A percentile compares a stretch with the other conserved stretches of the same genome.
These are phyloP conservation scores for Sechiopsis laciniata DNA, from an alignment of 306 rosid species.

Conservation along the genomic window DNA sequence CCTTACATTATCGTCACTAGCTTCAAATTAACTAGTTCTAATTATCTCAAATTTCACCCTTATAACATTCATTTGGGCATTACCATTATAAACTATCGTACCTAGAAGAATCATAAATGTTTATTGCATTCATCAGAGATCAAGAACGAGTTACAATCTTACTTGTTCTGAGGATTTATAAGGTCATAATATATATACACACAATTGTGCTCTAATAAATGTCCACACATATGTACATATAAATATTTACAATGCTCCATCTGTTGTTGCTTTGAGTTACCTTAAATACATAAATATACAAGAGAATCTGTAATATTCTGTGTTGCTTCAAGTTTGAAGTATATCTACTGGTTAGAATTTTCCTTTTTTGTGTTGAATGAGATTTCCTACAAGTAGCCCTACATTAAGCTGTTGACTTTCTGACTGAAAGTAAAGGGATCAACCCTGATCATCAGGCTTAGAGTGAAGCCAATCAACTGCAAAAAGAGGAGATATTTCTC, in stretches of 20 bases:
- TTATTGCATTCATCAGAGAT: neutral
- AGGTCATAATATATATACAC: neutral
- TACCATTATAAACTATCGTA: too few relatives aligned
- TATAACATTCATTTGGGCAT: too few relatives aligned
- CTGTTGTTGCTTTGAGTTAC: slow-evolving; percentile 6
- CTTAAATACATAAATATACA: neutral
- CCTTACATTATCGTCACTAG: too few relatives aligned
- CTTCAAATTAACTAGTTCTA: too few relatives aligned
- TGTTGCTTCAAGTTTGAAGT: neutral
- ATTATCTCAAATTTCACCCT: neutral
- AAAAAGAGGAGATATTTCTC: slow-evolving; percentile 1
- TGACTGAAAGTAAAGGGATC: slow-evolving; percentile 31
- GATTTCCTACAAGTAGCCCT: neutral
- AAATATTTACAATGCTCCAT: neutral
- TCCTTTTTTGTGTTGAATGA: neutral
- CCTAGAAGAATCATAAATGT: neutral
- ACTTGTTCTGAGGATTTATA: neutral
- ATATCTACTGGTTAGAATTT: neutral
- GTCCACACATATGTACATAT: too few relatives aligned
- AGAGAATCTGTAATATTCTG: neutral
- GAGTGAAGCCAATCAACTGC: slow-evolving; percentile 69
- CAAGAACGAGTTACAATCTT: neutral
- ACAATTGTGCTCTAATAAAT: neutral
- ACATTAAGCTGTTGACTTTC: slow-evolving; percentile 19
- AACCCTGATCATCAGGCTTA: slow-evolving; percentile 45